Percentiles rank a stretch among this genome's conserved stretches.
phyloP scores from a whole-genome alignment of 1,139 yeast genomes.

The Candida tropicalis region DNA sequence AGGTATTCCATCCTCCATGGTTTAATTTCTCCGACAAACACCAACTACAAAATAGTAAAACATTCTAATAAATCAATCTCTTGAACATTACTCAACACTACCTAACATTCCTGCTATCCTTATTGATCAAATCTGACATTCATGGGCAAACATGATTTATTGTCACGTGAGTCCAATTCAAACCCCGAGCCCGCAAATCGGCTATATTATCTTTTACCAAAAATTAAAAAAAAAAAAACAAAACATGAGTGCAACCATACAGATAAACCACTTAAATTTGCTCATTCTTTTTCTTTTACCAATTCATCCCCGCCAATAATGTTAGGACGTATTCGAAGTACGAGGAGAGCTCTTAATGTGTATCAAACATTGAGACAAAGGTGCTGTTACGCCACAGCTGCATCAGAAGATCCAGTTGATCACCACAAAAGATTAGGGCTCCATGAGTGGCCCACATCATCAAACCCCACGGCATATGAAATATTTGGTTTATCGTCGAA shows the following conservation, averaged over 20 bases:
- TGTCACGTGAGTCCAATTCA: neutral
- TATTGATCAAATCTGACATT: too few species aligned
- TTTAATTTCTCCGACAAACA: neutral
- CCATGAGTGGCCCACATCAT: conserved; percentile 57
- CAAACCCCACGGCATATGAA: conserved; percentile 76
- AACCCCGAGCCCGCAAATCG: conserved; percentile 5
- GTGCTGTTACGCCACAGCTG: conserved; percentile 5
- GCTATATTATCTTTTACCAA: neutral
- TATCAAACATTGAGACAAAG: neutral
- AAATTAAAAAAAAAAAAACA: neutral
- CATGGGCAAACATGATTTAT: neutral
- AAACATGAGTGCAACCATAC: too few species aligned
- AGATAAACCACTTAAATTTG: too few species aligned
- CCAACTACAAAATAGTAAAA: too few species aligned
- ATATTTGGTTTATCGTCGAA: conserved; percentile 50
- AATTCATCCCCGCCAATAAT: neutral
- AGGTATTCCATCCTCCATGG: conserved; percentile 2
- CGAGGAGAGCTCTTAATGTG: neutral
- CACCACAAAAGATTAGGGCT: conserved; percentile 20
- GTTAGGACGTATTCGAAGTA: neutral
- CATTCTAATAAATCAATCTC: too few species aligned
- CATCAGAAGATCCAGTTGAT: conserved; percentile 12
- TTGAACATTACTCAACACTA: too few species aligned
- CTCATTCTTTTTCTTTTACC: neutral
- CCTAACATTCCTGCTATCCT: too few species aligned